These are phyloP conservation scores for Umbelopsis vinacea DNA, from an alignment of 192 early-diverging fungal genomes.

Conservation along the genomic window DNA sequence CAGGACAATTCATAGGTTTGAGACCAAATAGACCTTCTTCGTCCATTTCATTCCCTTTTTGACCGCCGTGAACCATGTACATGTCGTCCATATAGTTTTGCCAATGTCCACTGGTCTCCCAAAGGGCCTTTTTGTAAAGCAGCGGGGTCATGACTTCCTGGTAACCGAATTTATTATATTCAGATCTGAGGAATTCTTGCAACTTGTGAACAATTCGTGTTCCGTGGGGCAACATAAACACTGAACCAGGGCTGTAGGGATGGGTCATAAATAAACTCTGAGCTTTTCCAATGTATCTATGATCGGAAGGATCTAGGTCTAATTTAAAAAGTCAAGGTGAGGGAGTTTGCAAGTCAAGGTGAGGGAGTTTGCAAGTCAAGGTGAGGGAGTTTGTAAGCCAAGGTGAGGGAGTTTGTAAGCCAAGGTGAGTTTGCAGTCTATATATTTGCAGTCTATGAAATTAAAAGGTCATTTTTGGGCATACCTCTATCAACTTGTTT, in stretches of 20 bases:
- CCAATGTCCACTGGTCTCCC: conserved; percentile 96
- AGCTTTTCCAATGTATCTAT: conserved; percentile 69
- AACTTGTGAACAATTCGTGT: conserved; percentile 83
- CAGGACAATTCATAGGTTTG: conserved; percentile 99
- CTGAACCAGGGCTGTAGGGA: conserved; percentile 68
- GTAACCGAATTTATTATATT: conserved; percentile 80
- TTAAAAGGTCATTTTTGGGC: not conserved
- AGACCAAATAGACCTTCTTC: conserved; percentile 75
- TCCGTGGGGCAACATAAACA: conserved; percentile 77
- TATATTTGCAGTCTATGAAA: not conserved
- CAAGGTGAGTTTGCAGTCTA: no score
- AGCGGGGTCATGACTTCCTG: conserved; percentile 92
- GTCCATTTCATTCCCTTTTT: not conserved
- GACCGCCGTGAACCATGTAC: conserved; percentile 70
- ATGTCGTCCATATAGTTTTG: conserved; percentile 95
- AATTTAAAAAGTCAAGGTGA: no score
- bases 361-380: no score
- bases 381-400: not conserved
- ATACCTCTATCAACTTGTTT: conserved; percentile 15
- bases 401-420: not conserved
- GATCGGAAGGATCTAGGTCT: conserved; percentile 46
- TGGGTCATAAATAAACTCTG: conserved; percentile 78
- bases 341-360: not conserved
- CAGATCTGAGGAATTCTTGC: conserved; percentile 70
- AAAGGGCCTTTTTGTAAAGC: conserved; percentile 90